These are phyloP conservation scores for Phaeosphaeriaceae sp. DNA, from an alignment of 2,329 filamentous ascomycete species.

Conservation along the genomic window DNA sequence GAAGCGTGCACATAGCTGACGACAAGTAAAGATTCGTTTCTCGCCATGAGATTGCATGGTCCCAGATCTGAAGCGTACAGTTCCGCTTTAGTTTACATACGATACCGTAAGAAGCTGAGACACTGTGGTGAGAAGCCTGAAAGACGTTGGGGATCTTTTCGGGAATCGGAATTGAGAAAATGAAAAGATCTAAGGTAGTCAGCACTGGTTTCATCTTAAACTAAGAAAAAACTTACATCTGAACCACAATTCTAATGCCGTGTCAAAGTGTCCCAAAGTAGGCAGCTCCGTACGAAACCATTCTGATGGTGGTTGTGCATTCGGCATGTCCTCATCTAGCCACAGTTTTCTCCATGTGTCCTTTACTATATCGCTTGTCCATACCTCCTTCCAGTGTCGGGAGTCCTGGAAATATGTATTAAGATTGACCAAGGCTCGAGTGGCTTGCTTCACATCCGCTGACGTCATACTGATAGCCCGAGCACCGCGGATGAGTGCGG, in stretches of 20 bases:
- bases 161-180: slow-evolving; percentile 64
- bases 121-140: slow-evolving; percentile 68
- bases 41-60: slow-evolving; percentile 68
- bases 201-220: slow-evolving; percentile 1
- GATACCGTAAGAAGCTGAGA: slow-evolving; percentile 66
- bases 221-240: slow-evolving; percentile 40
- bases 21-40: slow-evolving; percentile 55
- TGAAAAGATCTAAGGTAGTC: slow-evolving; percentile 53
- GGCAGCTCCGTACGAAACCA: slow-evolving; percentile 56
- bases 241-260: slow-evolving; percentile 55
- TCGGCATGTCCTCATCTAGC: slow-evolving; percentile 53
- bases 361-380: slow-evolving; percentile 56
- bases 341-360: slow-evolving; percentile 55
- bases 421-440: slow-evolving; percentile 49
- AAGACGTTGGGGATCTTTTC: slow-evolving; percentile 65
- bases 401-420: slow-evolving; percentile 55
- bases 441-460: slow-evolving; percentile 50
- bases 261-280: slow-evolving; percentile 55
- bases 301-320: slow-evolving; percentile 49
- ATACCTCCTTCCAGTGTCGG: slow-evolving; percentile 55
- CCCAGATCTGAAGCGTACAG: slow-evolving; percentile 68
- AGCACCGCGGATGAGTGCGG: slow-evolving; percentile 49
- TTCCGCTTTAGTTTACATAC: slow-evolving; percentile 67
- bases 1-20: slow-evolving; percentile 50
- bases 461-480: slow-evolving; percentile 47